Evolutionary conservation across 495 filamentous ascomycete species (phyloP), one percentile per base, ranked within the genome.

Genomic region (Penicillium macrosclerotiorum): DNA sequence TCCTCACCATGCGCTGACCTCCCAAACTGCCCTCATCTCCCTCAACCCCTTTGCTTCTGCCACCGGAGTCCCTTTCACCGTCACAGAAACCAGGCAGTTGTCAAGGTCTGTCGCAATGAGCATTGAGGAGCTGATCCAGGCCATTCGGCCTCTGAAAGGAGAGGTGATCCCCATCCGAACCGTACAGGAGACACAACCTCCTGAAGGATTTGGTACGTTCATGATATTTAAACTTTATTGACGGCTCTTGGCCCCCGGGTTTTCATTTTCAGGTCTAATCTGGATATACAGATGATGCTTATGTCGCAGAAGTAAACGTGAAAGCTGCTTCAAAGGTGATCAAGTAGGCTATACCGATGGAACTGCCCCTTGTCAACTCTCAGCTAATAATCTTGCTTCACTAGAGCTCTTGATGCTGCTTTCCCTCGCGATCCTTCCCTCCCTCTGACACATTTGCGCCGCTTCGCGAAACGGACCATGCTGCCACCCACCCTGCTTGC

Each of bases 401-500:
- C 37, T 35, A 77, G 73, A 55, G 63, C 54, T 23, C 59, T 78
- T 23, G 72, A 78, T 42, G 34, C 57, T 11, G 52, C 64, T 37
- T 69, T 82, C 34, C 79, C 78, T 24, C 76, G 77, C 55, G 69
- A 80, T 54, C 65, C 73, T n/a, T 71, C 73, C 54, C 74, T 78
- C 41, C 78, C 84, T 48, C 70, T 90, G 24, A 76, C 79, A 57
- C 93, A 98, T 63, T 78, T 97, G 14, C 83, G 89, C 33, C 81
- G 90, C 38, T 88, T 93, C 46, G 83, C 82, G 33, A 92, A 89
- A 60, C 78, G 73, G 20, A 74, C 76, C 27, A 82, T 81, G 51
- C 72, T 96, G 4, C 87, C 90, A 1, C 32, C 58, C 4, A 54
- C 65, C 14, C 53, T 85, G 5, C 60, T 52, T 36, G 57, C 55